Base-by-base conservation (phyloP, 148 eudicot genomes). In the Pharnaceum exiguum region DNA sequence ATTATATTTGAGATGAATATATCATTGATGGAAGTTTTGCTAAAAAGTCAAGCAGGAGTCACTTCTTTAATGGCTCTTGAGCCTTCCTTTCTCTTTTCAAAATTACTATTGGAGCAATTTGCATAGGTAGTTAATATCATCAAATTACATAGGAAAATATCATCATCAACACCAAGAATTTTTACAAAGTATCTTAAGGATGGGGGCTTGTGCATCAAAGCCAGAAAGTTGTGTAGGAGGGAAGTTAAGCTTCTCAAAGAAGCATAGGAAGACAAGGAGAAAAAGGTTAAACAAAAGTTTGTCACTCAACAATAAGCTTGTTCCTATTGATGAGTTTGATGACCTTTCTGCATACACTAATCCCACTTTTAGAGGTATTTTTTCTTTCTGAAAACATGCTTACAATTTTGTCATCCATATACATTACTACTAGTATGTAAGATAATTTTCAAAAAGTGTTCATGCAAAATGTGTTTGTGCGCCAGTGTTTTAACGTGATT, bases 171-270 rank as follows among this genome's bases (percentile, higher is more conserved):
- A n/a, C 10, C 8, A 7, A 21, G 22, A 5, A 59, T 4, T 17
- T 3, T 11, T 5, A 21, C 10, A 54, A 44, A 19, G 12, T 36
- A 0, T 23, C 7, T 36, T 17, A 46, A 46, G 30, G 61, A 90
- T 90, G 97, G 97, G 97, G 26, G 75, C 47, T 0, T 84, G 95
- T 66, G 93, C 82, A 66, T 90, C 97, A 40, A 90, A 80, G 65
- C 80, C 82, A n/a, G 71, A 70, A 35, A 77, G 85, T 25, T 82
- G 89, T 48, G 77, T 78, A 24, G 79, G 80, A 51, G 59, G 67
- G 8, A 65, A 76, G 42, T 51, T 76, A 42, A 70, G 60, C 25
- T 56, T 60, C 40, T 31, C 63, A 13, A 69, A 63, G 43, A 73
- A 49, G 63, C 54, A 45, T 3, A 73, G 79, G 33, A 67, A 58